Conservation (phyloP, 768 basidiomycete species). For the Macrolepiota albuminosa region DNA sequence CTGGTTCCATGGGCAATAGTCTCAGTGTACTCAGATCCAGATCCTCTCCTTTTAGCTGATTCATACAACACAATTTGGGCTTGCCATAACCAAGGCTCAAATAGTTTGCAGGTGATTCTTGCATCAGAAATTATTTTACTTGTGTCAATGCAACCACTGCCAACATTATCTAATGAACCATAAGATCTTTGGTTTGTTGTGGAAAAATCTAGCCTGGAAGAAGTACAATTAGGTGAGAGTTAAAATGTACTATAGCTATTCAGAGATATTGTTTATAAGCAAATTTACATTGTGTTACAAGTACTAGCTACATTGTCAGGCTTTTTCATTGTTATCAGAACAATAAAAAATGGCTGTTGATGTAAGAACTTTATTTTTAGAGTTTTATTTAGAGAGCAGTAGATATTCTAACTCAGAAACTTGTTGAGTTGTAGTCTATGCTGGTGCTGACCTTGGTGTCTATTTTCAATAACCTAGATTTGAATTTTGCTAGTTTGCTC, state of each 20-base stretch:
- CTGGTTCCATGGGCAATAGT: slow-evolving; percentile 9
- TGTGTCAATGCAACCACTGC: slow-evolving; percentile 23
- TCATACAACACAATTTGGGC: slow-evolving; percentile 18
- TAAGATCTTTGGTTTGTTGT: slow-evolving; percentile 19
- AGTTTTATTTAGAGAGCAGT: too few species aligned
- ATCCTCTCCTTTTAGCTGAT: slow-evolving; percentile 10
- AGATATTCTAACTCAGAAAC: too few species aligned
- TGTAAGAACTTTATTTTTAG: too few species aligned
- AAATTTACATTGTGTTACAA: too few species aligned
- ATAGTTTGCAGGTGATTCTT: slow-evolving; percentile 6
- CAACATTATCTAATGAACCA: not conserved
- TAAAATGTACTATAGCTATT: not conserved
- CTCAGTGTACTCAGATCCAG: slow-evolving; percentile 16
- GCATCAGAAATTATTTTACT: slow-evolving; percentile 16
- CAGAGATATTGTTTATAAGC: too few species aligned
- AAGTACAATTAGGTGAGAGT: slow-evolving; percentile 3
- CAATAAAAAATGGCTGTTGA: too few species aligned
- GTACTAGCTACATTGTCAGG: too few species aligned
- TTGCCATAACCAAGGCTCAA: slow-evolving; percentile 7
- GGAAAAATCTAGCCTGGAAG: slow-evolving; percentile 23
- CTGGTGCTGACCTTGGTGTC: too few species aligned
- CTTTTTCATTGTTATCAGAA: too few species aligned
- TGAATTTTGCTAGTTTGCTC: too few species aligned
- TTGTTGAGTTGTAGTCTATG: too few species aligned
- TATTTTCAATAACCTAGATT: too few species aligned